Base-by-base conservation (phyloP, 768 basidiomycete species). In the Rhodotorula kratochvilovae region DNA sequence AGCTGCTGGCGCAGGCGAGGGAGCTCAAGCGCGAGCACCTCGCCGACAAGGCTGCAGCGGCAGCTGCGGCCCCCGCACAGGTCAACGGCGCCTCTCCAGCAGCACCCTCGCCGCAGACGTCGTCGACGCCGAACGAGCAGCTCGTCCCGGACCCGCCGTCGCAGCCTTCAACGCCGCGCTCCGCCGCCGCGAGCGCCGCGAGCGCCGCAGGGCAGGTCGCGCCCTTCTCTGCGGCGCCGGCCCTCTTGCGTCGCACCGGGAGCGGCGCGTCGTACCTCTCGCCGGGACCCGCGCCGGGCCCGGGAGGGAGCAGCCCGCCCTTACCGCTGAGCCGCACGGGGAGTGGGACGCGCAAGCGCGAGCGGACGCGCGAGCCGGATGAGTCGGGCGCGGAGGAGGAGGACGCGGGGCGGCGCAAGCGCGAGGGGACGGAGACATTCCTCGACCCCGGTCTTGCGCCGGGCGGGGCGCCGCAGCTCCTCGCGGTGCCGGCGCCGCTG, bases 131-230 rank as follows among this genome's bases (percentile, higher is more conserved):
- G 43, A 3, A n/a, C 17, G 43, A 19, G 19, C 59, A 29, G 43
- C 43, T 33, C 13, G 13, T 25, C 5, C 42, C 43, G 21, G 59
- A 31, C n/a, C 61, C 46, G 21, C 42, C n/a, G 2, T 3, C 33
- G 33, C 33, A 17, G 36, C 25, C 57, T 12, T 3, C 23, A 25
- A 58, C 57, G 39, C 25, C 57, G 7, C 55, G 33, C 33, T 4
- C 35, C 10, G 11, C 55, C 23, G 55, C 35, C 23, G 33, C 42
- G 23, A 25, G 21, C 5, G 35, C 35, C 3, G 61, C 61, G 12
- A 48, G 35, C 5, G 62, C 53, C 2, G 62, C 62, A 5, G 62
- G 51, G 10, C 62, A 63, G 42, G 31, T 55, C 16, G 62, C 62
- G 29, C 51, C 62, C 12, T 54, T 63, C 53, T 54, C 62, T 36